Evolutionary conservation across 163 green algal genomes (phyloP).

Genomic region (Scenedesmus sp.): DNA sequence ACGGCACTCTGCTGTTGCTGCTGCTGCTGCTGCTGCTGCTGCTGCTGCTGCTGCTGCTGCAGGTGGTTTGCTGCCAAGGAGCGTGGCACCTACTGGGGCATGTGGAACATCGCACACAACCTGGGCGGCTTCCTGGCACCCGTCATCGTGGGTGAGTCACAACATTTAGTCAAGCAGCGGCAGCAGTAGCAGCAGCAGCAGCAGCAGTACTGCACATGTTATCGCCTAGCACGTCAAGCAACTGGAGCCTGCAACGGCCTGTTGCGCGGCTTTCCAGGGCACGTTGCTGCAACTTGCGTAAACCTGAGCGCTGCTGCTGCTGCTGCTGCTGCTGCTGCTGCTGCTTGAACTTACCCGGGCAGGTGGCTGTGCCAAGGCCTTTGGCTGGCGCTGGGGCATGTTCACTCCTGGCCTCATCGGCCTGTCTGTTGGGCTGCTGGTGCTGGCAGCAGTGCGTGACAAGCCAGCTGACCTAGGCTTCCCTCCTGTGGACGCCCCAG

Average conservation of each 20-base stretch:
- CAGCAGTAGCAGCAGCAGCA: not conserved
- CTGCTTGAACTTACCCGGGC: not conserved
- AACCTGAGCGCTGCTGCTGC: not conserved
- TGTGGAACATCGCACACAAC: slow-evolving; percentile 89
- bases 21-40: not conserved
- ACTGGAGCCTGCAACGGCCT: not conserved
- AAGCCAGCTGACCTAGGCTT: slow-evolving; percentile 39
- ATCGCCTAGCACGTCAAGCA: not conserved
- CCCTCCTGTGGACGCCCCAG: slow-evolving; percentile 27
- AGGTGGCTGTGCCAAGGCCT: slow-evolving; percentile 59
- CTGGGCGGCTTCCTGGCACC: slow-evolving; percentile 73
- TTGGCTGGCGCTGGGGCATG: slow-evolving; percentile 89
- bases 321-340: not conserved
- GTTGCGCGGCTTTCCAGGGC: not conserved
- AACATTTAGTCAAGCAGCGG: not conserved
- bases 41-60: not conserved
- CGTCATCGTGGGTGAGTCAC: slow-evolving; percentile 58
- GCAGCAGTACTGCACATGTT: not conserved
- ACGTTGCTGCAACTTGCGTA: not conserved
- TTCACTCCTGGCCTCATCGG: slow-evolving; percentile 89
- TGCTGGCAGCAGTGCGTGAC: slow-evolving; percentile 54
- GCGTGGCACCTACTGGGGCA: slow-evolving; percentile 94
- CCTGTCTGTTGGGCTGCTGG: slow-evolving; percentile 69
- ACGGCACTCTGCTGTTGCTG: too few relatives aligned
- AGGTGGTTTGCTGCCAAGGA: slow-evolving; percentile 88